Percentiles rank a stretch among this genome's conserved stretches.
Evolutionary conservation across 306 rosid genomes (phyloP).

Genomic region (Sesbania bispinosa): DNA sequence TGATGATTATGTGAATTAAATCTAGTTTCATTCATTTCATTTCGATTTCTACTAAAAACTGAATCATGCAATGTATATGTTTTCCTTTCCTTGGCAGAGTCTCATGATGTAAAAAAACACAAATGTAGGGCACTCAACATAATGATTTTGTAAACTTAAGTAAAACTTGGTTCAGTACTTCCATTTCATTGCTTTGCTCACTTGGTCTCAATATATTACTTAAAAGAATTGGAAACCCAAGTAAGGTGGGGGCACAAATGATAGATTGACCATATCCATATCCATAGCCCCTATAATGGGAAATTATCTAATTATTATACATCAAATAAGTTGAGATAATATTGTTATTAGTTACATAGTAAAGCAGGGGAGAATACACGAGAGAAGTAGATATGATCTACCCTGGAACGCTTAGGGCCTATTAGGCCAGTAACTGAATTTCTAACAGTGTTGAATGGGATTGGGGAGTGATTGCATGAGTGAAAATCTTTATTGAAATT

Average conservation of each 20-base stretch:
- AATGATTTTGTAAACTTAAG: neutral
- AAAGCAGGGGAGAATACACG: neutral
- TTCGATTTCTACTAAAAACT: neutral
- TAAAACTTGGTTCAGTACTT: neutral
- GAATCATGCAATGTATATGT: neutral
- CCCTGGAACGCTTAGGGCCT: neutral
- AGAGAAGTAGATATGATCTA: neutral
- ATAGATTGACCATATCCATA: neutral
- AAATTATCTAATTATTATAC: neutral
- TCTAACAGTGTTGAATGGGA: neutral
- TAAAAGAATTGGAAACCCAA: neutral
- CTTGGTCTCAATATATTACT: neutral
- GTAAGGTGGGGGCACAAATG: neutral
- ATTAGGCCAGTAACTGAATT: neutral
- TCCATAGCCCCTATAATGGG: neutral
- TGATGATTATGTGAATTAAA: neutral
- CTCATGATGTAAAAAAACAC: neutral
- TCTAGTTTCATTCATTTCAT: constrained; percentile 2
- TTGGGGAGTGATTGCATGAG: neutral
- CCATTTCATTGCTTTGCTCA: neutral
- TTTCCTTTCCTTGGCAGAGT: constrained; percentile 1
- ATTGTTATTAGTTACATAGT: neutral
- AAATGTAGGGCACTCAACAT: neutral
- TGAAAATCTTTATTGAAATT: neutral
- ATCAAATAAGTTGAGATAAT: neutral